Conservation (phyloP, 768 basidiomycete genomes). For the Favolaschia claudopus region DNA sequence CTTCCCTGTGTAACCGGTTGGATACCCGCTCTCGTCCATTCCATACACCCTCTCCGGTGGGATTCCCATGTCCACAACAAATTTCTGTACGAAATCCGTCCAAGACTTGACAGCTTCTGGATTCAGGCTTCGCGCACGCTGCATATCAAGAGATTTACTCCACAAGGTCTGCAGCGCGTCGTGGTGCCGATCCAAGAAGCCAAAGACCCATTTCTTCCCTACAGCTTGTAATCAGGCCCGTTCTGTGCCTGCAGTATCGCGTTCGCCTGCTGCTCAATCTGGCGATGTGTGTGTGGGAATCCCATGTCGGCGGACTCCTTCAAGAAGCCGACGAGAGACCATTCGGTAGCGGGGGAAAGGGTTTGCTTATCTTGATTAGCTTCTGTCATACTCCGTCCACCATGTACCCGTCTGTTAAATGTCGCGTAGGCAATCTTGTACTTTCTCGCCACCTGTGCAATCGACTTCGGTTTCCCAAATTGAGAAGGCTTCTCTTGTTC, state of each 20-base stretch:
- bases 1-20: conserved; percentile 28
- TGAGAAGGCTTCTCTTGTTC: not conserved
- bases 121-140: conserved; percentile 38
- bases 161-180: conserved; percentile 38
- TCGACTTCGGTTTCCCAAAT: not conserved
- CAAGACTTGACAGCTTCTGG: conserved; percentile 38
- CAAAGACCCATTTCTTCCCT: conserved; percentile 29
- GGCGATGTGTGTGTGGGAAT: conserved; percentile 13
- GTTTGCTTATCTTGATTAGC: not conserved
- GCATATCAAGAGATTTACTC: conserved; percentile 41
- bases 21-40: conserved; percentile 46
- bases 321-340: conserved; percentile 32
- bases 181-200: conserved; percentile 36
- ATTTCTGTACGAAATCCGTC: conserved; percentile 38
- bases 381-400: not conserved
- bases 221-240: conserved; percentile 17
- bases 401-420: not conserved
- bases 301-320: conserved; percentile 25
- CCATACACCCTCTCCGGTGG: conserved; percentile 34
- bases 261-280: conserved; percentile 25
- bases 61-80: conserved; percentile 33
- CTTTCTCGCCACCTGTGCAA: not conserved
- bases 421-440: not conserved
- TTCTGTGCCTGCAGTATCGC: conserved; percentile 10
- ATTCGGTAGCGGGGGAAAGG: not conserved